phyloP scores from a whole-genome alignment of 148 eudicot species.

The Diospyros lotus region DNA sequence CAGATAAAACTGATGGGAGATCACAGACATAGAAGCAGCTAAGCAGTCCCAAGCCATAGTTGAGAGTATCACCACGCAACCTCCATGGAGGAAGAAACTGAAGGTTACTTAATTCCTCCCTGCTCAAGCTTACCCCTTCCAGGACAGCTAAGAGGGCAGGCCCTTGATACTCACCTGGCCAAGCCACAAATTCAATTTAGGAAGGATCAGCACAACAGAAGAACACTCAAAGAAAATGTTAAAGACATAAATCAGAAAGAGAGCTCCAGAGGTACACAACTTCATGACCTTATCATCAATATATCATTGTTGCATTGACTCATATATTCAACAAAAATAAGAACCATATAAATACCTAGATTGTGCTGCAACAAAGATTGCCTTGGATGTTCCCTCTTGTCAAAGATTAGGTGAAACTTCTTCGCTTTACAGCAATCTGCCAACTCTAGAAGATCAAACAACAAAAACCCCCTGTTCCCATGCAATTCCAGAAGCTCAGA shows the following conservation, averaged over 20 bases:
- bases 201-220: neutral
- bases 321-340: conserved; percentile 10
- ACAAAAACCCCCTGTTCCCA: conserved; percentile 58
- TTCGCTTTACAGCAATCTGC: conserved; percentile 96
- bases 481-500: conserved; percentile 65
- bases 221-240: conserved; percentile 1
- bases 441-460: conserved; percentile 90
- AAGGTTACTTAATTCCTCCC: conserved; percentile 86
- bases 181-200: neutral
- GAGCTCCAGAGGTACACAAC: neutral
- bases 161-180: conserved; percentile 93
- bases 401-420: conserved; percentile 77
- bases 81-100: conserved; percentile 97
- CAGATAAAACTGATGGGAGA: conserved; percentile 81
- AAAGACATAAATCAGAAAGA: neutral
- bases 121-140: conserved; percentile 84
- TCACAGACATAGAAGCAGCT: conserved; percentile 77
- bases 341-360: conserved; percentile 54
- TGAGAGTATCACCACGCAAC: conserved; percentile 80
- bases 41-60: conserved; percentile 85
- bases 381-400: conserved; percentile 84
- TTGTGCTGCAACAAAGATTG: conserved; percentile 91
- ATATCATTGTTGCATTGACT: conserved; percentile 8
- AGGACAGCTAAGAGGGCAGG: conserved; percentile 74
- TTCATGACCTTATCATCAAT: neutral